Base-by-base conservation (phyloP, 2,329 filamentous ascomycete genomes). In the Aspergillus thermomutatus region DNA sequence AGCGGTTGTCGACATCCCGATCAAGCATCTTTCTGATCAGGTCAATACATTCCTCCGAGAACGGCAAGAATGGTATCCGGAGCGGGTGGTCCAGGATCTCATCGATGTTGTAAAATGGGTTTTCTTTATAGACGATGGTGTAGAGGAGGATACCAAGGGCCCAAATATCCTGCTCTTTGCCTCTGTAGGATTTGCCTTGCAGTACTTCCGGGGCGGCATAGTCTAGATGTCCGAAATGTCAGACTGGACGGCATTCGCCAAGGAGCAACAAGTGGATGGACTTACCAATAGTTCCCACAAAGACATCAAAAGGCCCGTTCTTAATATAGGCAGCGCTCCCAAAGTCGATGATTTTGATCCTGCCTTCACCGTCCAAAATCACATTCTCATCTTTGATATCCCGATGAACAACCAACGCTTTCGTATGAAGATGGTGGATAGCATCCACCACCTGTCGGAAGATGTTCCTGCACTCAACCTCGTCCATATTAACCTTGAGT, bases 351-450 rank as follows among this genome's bases (percentile, higher is more conserved):
- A 99, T 81, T 77, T 97, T 97, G 76, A 99, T 96, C 65, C 89
- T 88, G 26, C 93, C 92, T 71, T 97, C 92, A 37, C 94, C 93
- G 69, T 99, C 94, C 17, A 99, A 80, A 54, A 99, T 90, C 28
- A 99, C 91, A 66, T 99, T 99, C 77, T 99, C 94, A 68, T 99
- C 94, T 74, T 99, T 99, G 82, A 99, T 97, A 69, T 99, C 94
- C 37, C 94, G 88, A 75, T 99, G 94, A 10, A 99, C 94, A 8
- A 99, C 93, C 51, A 89, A 82, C 1, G 93, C 93, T 72, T 90
- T 93, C 53, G 86, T 92, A 70, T 99, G 94, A 45, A 99, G 79
- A 76, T 97, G 94, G 64, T 95, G 88, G 49, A 99, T 83, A 6
- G 94, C 94, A 68, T 87, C 84, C 9, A 91, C 92, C 10, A 97